Conservation (phyloP, 1,284 basidiomycete genomes). For the Quambalaria eucalypti region DNA sequence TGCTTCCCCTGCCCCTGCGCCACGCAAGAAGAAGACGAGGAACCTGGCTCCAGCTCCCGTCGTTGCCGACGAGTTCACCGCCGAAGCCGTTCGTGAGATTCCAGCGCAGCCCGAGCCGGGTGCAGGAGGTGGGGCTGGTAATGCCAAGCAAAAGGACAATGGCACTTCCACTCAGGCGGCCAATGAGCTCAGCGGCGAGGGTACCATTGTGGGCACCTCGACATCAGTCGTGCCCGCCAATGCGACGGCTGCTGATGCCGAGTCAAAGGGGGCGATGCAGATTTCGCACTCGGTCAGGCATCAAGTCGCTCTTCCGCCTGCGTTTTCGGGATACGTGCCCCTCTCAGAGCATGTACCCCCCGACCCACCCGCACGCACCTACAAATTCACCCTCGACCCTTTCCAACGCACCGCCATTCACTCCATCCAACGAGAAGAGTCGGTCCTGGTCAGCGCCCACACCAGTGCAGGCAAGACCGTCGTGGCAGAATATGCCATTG, state of each 20-base stretch:
- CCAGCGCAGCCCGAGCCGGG: neutral
- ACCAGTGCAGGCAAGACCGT: conserved; percentile 98
- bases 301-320: conserved; percentile 88
- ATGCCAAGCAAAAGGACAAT: neutral
- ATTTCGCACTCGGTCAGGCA: conserved; percentile 59
- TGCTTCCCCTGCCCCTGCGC: neutral
- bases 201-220: conserved; percentile 2
- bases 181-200: neutral
- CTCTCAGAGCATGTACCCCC: conserved; percentile 87
- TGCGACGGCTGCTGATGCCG: neutral
- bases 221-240: neutral
- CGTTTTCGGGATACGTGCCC: conserved; percentile 73
- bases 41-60: neutral
- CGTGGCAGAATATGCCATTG: conserved; percentile 98
- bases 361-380: conserved; percentile 78
- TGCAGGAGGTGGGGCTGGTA: neutral
- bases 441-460: conserved; percentile 95
- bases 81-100: neutral
- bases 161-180: neutral
- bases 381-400: conserved; percentile 93
- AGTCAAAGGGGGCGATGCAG: conserved; percentile 13
- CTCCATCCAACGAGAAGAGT: conserved; percentile 93
- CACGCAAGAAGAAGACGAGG: neutral
- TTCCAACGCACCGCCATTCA: conserved; percentile 92
- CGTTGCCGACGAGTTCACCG: conserved; percentile 3